phyloP scores from a whole-genome alignment of 352 stramenopile species.

The Pythium monospermum region DNA sequence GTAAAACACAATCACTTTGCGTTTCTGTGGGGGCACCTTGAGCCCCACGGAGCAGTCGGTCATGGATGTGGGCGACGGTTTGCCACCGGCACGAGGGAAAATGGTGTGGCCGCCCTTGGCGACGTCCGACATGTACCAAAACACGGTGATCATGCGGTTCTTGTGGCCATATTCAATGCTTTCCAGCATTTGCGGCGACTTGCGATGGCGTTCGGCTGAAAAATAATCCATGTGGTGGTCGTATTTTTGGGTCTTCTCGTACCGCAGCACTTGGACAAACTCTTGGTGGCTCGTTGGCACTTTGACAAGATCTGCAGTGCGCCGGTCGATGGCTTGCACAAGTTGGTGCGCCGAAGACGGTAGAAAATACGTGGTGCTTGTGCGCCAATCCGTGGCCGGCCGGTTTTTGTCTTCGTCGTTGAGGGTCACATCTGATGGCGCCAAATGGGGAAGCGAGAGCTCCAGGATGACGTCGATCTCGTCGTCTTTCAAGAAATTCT shows the following conservation, averaged over 20 bases:
- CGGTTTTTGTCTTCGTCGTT: constrained; percentile 63
- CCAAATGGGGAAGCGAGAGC: constrained; percentile 55
- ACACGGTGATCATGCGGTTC: constrained; percentile 84
- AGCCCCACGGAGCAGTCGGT: constrained; percentile 60
- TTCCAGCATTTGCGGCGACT: constrained; percentile 43
- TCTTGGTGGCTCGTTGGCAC: constrained; percentile 63
- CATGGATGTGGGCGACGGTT: constrained; percentile 36
- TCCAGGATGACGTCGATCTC: constrained; percentile 74
- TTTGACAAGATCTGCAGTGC: constrained; percentile 59
- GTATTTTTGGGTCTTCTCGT: constrained; percentile 75
- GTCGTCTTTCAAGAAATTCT: constrained; percentile 70
- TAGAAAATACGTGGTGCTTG: constrained; percentile 74
- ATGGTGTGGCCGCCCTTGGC: constrained; percentile 63
- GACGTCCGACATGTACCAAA: constrained; percentile 86
- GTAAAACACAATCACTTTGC: constrained; percentile 80
- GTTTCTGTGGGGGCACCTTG: constrained; percentile 59
- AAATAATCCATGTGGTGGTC: constrained; percentile 79
- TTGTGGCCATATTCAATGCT: constrained; percentile 65
- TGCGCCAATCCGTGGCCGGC: constrained; percentile 64
- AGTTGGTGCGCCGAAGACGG: constrained; percentile 36
- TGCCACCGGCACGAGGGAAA: constrained; percentile 52
- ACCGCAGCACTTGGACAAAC: constrained; percentile 68
- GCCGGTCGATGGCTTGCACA: constrained; percentile 54
- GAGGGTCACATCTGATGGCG: constrained; percentile 52
- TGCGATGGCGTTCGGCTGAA: constrained; percentile 33